These are phyloP conservation scores for Leccinum incarnatum DNA, from an alignment of 768 basidiomycete species.

Conservation along the genomic window DNA sequence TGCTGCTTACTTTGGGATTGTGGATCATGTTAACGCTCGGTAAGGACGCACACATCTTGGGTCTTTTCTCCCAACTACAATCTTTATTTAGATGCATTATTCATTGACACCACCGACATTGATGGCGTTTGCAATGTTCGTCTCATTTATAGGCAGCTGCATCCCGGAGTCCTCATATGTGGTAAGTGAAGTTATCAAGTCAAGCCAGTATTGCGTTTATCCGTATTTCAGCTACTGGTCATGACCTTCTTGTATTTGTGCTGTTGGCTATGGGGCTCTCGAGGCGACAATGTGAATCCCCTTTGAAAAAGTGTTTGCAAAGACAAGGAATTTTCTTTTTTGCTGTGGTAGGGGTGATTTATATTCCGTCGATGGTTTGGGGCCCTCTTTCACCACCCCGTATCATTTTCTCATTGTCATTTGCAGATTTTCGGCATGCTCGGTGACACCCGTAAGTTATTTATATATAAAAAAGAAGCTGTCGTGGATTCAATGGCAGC, in stretches of 20 bases:
- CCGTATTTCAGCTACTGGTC: slow-evolving; percentile 11
- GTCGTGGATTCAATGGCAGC: not conserved
- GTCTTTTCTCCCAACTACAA: not conserved
- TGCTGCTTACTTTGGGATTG: slow-evolving; percentile 15
- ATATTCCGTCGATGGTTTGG: slow-evolving; percentile 14
- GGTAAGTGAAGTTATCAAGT: slow-evolving; percentile 7
- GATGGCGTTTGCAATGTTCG: not conserved
- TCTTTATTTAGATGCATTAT: slow-evolving; percentile 5
- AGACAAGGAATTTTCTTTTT: slow-evolving; percentile 20
- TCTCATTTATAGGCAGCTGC: not conserved
- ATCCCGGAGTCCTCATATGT: slow-evolving; percentile 6
- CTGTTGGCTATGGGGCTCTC: slow-evolving; percentile 18
- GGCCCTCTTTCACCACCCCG: not conserved
- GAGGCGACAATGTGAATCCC: slow-evolving; percentile 5
- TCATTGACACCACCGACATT: not conserved
- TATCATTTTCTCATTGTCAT: not conserved
- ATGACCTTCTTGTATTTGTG: slow-evolving; percentile 20
- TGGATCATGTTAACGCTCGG: slow-evolving; percentile 16
- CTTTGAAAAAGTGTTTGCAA: slow-evolving; percentile 13
- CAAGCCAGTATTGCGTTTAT: not conserved
- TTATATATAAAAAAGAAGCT: not conserved
- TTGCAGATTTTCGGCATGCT: not conserved
- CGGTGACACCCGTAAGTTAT: not conserved
- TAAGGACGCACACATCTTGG: not conserved
- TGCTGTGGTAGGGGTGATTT: slow-evolving; percentile 9